Evolutionary conservation across 2,329 filamentous ascomycete species (phyloP).

Genomic region (Epichloe hybrida): DNA sequence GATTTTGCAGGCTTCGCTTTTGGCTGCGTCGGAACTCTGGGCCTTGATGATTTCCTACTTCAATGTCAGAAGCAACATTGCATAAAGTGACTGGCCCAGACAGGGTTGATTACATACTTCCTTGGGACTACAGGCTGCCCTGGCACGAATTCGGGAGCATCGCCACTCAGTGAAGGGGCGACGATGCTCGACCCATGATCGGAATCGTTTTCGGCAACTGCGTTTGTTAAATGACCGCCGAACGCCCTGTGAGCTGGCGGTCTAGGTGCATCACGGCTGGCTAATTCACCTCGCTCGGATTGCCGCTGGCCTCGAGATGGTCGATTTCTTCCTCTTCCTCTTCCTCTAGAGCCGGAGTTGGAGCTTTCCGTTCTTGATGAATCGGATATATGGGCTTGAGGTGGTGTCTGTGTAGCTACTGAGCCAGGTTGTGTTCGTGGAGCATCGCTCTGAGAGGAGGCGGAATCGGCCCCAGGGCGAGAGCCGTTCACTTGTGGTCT

Average conservation of each 20-base stretch:
- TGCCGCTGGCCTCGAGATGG: constrained; percentile 11
- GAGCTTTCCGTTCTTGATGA: constrained; percentile 7
- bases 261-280: constrained; percentile 5
- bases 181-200: constrained; percentile 12
- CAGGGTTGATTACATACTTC: constrained; percentile 15
- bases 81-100: not conserved
- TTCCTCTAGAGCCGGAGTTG: constrained; percentile 13
- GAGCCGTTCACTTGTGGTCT: constrained; percentile 9
- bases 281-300: constrained; percentile 5
- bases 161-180: constrained; percentile 23
- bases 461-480: constrained; percentile 8
- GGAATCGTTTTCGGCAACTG: constrained; percentile 6
- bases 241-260: constrained; percentile 27
- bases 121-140: constrained; percentile 26
- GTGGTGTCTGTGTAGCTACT: constrained; percentile 2
- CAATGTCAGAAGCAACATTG: not conserved
- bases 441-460: constrained; percentile 8
- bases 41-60: constrained; percentile 3
- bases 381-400: not conserved
- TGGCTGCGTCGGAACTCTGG: constrained; percentile 10
- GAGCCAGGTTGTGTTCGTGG: constrained; percentile 3
- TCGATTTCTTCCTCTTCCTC: constrained; percentile 13
- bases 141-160: constrained; percentile 38
- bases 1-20: constrained; percentile 31
- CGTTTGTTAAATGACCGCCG: constrained; percentile 32